Evolutionary conservation across 108 stramenopile genomes (phyloP), one percentile per base, ranked within the genome.

Genomic region (Mediolabrus comicus): DNA sequence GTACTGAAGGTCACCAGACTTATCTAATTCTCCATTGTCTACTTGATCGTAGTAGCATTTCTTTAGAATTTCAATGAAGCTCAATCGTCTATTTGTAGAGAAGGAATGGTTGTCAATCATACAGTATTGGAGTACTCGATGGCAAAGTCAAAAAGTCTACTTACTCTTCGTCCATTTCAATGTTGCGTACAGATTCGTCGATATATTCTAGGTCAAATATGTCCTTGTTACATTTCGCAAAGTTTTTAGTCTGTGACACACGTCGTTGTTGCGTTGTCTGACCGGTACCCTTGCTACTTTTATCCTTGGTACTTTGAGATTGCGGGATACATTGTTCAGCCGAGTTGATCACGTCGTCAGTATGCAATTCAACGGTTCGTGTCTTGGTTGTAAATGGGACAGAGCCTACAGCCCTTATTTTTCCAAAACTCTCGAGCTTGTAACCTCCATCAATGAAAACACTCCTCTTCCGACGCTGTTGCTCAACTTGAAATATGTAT

Each of bases 41-140:
- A 88, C 55, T 57, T 83, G 80, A 0, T 64, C 55, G 6, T 75
- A 69, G 56, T 88, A 88, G 5, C 67, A 55, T 9, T 75, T 57
- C 51, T 56, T 63, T 60, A 86, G 36, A 19, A 86, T 79, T 27
- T 76, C 77, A 8, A 86, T 56, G 57, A 84, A 86, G 24, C 5
- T 62, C 26, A 62, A 26, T 26, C 53, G 53, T 29, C 27, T 54
- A 10, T 38, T 13, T 38, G 36, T 38, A 10, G 11, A 38, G 14
- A 10, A 38, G 36, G 36, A 10, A 38, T 2, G 2, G 36, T 10
- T 33, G 33, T 38, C 14, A 38, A 13, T 38, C n/a, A n/a, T n/a
- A n/a, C n/a, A n/a, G n/a, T n/a, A n/a, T n/a, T n/a, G n/a, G n/a
- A n/a, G n/a, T n/a, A n/a, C 36, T 38, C 36, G 9, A 10, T 13